Evolutionary conservation across 495 filamentous ascomycete genomes (phyloP).

Genomic region (Tuber borchii): DNA sequence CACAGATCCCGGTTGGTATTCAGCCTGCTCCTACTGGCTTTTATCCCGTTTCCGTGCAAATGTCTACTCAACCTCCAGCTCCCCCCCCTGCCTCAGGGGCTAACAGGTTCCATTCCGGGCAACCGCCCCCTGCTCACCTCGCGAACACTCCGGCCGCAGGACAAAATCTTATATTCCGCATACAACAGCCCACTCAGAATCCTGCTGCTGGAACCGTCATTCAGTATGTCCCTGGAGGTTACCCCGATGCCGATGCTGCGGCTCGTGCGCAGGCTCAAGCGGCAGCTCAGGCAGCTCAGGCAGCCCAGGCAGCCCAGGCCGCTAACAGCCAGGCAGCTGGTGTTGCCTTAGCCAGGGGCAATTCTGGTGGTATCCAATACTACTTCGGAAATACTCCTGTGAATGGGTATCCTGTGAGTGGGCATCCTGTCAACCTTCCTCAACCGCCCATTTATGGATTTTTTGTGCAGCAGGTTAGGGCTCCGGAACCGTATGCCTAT

Average conservation of each 20-base stretch:
- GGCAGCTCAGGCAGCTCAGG: background rate
- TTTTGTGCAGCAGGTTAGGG: background rate
- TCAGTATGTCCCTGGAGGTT: background rate
- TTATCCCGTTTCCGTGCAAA: background rate
- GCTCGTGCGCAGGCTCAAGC: background rate
- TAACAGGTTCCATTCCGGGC: background rate
- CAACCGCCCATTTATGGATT: background rate
- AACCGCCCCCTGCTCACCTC: background rate
- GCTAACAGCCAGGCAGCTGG: background rate
- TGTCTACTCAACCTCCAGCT: background rate
- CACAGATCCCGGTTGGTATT: background rate
- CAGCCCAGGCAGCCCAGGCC: background rate
- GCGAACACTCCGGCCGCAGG: background rate
- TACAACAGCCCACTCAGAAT: background rate
- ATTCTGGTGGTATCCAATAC: background rate
- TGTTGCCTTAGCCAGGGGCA: background rate
- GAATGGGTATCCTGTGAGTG: background rate
- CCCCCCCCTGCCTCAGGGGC: background rate
- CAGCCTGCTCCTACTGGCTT: background rate
- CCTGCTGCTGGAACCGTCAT: background rate
- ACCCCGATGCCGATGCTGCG: background rate
- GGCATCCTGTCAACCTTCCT: background rate
- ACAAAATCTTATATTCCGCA: background rate
- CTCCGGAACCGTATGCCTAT: background rate
- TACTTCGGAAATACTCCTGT: background rate